Conservation (phyloP, 129 eudicot species). For the Daucus carota region DH1_v3.0 NC_030389.2:7451001-7451500, state of each 20-base stretch:
- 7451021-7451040: background rate
- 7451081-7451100: slow-evolving; percentile 38
- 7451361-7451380: background rate
- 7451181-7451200: slow-evolving; percentile 3
- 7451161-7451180: slow-evolving; percentile 16
- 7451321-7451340: background rate
- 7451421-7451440: background rate
- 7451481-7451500: background rate
- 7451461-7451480: no score
- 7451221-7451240: no score
- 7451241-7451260: slow-evolving; percentile 10
- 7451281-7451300: no score
- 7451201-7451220: background rate
- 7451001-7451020: background rate
- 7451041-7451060: background rate
- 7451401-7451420: background rate
- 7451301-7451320: background rate
- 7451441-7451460: background rate
- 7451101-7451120: slow-evolving; percentile 46
- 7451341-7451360: background rate
- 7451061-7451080: slow-evolving; percentile 29
- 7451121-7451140: slow-evolving; percentile 33
- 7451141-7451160: slow-evolving; percentile 7
- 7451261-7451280: background rate
- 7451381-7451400: background rate